These are phyloP conservation scores for Diaporthe caulivora DNA, from an alignment of 2,329 filamentous ascomycete species.

Conservation along the genomic window DNA sequence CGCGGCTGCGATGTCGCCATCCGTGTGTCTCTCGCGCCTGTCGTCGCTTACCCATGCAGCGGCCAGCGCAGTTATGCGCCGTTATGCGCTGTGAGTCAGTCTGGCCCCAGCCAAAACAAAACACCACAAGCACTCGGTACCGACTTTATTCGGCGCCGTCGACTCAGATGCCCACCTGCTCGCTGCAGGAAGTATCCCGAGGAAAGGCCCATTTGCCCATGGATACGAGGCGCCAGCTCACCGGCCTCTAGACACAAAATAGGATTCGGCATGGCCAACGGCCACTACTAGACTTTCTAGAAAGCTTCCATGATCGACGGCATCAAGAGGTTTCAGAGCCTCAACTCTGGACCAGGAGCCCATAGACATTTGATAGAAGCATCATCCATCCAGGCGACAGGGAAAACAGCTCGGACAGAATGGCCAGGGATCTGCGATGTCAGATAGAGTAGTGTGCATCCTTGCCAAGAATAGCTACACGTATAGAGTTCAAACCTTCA, in stretches of 20 bases:
- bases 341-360: neutral
- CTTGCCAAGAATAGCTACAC: constrained; percentile 16
- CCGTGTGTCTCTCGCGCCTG: neutral
- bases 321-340: constrained; percentile 14
- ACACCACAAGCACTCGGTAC: neutral
- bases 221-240: neutral
- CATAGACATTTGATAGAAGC: neutral
- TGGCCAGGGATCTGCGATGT: neutral
- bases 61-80: constrained; percentile 4
- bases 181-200: neutral
- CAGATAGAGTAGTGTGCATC: constrained; percentile 17
- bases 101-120: neutral
- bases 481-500: constrained; percentile 21
- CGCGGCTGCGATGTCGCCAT: constrained; percentile 5
- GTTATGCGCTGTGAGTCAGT: constrained; percentile 18
- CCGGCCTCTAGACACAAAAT: neutral
- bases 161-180: neutral
- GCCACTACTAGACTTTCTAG: constrained; percentile 16
- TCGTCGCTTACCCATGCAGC: constrained; percentile 14
- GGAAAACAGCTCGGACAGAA: neutral
- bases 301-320: constrained; percentile 27
- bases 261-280: constrained; percentile 14
- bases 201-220: neutral
- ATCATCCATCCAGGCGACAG: neutral
- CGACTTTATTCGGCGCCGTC: neutral